A percentile compares a stretch with the other conserved stretches of the same genome.
Conservation (phyloP, 2,329 filamentous ascomycete genomes). For the Helminthosporium solani region DNA sequence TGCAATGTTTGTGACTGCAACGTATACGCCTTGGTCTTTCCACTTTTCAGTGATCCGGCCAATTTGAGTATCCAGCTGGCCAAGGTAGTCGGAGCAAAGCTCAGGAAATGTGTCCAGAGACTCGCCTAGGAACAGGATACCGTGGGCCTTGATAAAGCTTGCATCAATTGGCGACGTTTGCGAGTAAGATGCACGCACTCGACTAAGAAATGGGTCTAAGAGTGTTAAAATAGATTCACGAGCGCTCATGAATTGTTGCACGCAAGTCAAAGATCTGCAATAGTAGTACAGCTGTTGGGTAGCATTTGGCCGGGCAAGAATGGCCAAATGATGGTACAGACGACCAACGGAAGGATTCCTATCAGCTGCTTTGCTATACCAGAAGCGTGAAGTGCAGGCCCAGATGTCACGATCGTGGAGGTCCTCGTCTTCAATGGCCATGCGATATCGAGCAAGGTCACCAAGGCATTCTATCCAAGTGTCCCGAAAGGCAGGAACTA, state of each 20-base stretch:
- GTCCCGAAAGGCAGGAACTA: slow-evolving; percentile 76
- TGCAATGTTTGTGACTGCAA: slow-evolving; percentile 59
- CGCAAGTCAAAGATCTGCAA: too few species aligned
- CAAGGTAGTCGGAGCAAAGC: slow-evolving; percentile 53
- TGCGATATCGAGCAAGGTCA: slow-evolving; percentile 79
- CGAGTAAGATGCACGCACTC: slow-evolving; percentile 28
- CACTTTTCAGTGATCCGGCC: slow-evolving; percentile 52
- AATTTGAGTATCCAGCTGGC: slow-evolving; percentile 60
- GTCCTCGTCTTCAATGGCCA: slow-evolving; percentile 88
- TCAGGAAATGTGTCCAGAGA: slow-evolving; percentile 49
- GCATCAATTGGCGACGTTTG: slow-evolving; percentile 54
- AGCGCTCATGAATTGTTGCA: slow-evolving; percentile 66
- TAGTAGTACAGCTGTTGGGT: slow-evolving; percentile 69
- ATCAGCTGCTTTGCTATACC: slow-evolving; percentile 83
- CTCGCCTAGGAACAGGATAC: slow-evolving; percentile 60
- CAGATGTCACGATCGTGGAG: slow-evolving; percentile 74
- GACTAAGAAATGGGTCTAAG: slow-evolving; percentile 56
- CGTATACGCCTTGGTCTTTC: slow-evolving; percentile 59
- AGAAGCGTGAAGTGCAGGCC: slow-evolving; percentile 75
- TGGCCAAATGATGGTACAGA: slow-evolving; percentile 85
- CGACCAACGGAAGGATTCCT: slow-evolving; percentile 72
- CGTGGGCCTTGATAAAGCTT: slow-evolving; percentile 64
- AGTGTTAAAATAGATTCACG: slow-evolving; percentile 69
- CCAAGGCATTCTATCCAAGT: slow-evolving; percentile 95
- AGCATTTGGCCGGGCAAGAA: slow-evolving; percentile 68